Conservation (phyloP, 2,329 filamentous ascomycete species). For the Xenosphaeropsis pyriputrescens region DNA sequence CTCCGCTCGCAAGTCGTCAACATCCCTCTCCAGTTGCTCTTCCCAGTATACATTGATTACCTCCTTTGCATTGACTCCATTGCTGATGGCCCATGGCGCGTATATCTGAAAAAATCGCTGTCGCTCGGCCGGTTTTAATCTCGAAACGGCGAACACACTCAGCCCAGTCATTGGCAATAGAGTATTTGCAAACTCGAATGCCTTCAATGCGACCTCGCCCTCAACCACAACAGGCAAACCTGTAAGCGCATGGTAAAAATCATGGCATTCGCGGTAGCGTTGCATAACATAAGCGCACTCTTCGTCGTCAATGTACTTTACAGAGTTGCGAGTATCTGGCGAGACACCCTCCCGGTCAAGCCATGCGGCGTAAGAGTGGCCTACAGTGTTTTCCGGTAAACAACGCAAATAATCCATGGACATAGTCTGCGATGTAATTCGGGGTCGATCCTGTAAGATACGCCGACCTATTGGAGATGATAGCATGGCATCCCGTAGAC, state of each 20-base stretch:
- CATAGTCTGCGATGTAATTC: slow-evolving; percentile 63
- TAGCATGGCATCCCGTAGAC: slow-evolving; percentile 87
- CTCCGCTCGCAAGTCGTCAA: slow-evolving; percentile 56
- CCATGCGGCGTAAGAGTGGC: slow-evolving; percentile 74
- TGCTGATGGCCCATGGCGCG: slow-evolving; percentile 79
- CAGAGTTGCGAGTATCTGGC: slow-evolving; percentile 70
- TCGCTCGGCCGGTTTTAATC: slow-evolving; percentile 48
- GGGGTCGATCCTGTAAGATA: slow-evolving; percentile 79
- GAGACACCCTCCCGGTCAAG: slow-evolving; percentile 88
- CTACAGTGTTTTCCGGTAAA: slow-evolving; percentile 61
- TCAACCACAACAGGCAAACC: slow-evolving; percentile 85
- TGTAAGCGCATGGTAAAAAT: slow-evolving; percentile 93
- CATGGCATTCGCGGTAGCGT: slow-evolving; percentile 90
- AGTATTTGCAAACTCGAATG: slow-evolving; percentile 94
- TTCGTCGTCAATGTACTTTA: slow-evolving; percentile 85
- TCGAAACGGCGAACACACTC: slow-evolving; percentile 57
- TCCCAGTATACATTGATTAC: slow-evolving; percentile 98
- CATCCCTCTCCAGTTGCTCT: slow-evolving; percentile 75
- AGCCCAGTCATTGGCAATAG: slow-evolving; percentile 89
- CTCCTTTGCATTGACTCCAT: slow-evolving; percentile 62
- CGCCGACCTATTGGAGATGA: slow-evolving; percentile 67
- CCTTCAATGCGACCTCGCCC: slow-evolving; percentile 93
- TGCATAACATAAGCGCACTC: slow-evolving; percentile 99
- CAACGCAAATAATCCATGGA: slow-evolving; percentile 52
- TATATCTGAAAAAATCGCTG: slow-evolving; percentile 60